Percentiles rank a stretch among this genome's conserved stretches.
Conservation (phyloP, 2,329 filamentous ascomycete genomes). For the Cercospora zeina region DNA sequence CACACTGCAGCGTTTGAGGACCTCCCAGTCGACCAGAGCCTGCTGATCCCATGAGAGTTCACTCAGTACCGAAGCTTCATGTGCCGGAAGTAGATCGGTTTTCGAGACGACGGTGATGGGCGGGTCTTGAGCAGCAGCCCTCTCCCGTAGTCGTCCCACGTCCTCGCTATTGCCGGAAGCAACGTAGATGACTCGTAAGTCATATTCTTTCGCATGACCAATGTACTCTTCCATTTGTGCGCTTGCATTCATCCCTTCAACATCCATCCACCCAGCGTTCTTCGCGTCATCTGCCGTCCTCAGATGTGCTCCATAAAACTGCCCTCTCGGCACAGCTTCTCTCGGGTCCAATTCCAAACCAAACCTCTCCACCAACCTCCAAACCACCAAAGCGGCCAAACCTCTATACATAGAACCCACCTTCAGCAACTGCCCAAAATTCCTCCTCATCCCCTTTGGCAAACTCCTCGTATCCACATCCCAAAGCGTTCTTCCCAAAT, state of each 20-base stretch:
- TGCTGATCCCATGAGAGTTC: conserved; percentile 53
- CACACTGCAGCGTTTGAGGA: conserved; percentile 48
- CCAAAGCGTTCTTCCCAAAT: conserved; percentile 36
- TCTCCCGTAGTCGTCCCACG: conserved; percentile 42
- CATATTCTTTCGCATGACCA: conserved; percentile 36
- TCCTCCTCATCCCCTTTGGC: conserved; percentile 29
- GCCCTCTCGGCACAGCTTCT: conserved; percentile 32
- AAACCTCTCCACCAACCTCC: conserved; percentile 36
- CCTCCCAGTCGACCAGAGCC: conserved; percentile 54
- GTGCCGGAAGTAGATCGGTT: conserved; percentile 45
- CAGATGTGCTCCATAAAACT: conserved; percentile 46
- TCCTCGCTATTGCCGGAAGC: conserved; percentile 47
- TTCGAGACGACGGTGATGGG: conserved; percentile 48
- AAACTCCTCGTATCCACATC: conserved; percentile 37
- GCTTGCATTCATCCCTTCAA: conserved; percentile 38
- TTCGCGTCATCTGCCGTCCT: conserved; percentile 43
- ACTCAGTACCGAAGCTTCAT: conserved; percentile 41
- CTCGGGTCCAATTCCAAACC: conserved; percentile 35
- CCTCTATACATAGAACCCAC: conserved; percentile 30
- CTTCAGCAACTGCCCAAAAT: conserved; percentile 37
- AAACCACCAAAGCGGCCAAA: conserved; percentile 42
- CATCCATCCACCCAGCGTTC: conserved; percentile 37
- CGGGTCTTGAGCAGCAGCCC: conserved; percentile 41
- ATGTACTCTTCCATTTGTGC: conserved; percentile 45
- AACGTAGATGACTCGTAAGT: conserved; percentile 46